Evolutionary conservation across 768 basidiomycete species (phyloP).

Genomic region (Cystofilobasidium capitatum): DNA sequence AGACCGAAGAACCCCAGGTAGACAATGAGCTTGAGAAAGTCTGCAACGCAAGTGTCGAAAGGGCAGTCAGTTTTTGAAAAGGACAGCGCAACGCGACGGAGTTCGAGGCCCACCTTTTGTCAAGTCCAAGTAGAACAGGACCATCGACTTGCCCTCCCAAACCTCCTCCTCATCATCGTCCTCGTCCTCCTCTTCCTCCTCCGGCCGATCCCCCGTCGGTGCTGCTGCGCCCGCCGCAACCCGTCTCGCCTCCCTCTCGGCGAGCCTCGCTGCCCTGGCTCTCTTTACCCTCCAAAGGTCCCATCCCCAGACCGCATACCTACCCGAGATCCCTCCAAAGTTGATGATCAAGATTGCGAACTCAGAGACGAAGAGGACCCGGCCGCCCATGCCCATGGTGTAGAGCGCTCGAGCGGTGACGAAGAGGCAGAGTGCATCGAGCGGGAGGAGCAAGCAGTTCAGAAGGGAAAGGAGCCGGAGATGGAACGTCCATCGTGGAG

Average conservation of each 20-base stretch:
- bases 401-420: slow-evolving; percentile 49
- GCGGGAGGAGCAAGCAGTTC: slow-evolving; percentile 67
- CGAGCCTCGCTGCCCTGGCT: slow-evolving; percentile 56
- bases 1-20: slow-evolving; percentile 90
- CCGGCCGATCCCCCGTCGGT: neutral
- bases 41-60: slow-evolving; percentile 41
- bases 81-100: neutral
- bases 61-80: neutral
- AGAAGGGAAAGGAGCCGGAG: slow-evolving; percentile 57
- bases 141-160: slow-evolving; percentile 99
- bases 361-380: slow-evolving; percentile 95
- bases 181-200: slow-evolving; percentile 2
- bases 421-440: slow-evolving; percentile 61
- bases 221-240: slow-evolving; percentile 46
- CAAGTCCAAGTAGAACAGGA: slow-evolving; percentile 87
- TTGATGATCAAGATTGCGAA: slow-evolving; percentile 84
- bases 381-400: slow-evolving; percentile 69
- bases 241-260: slow-evolving; percentile 28
- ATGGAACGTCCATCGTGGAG: slow-evolving; percentile 43
- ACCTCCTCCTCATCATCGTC: slow-evolving; percentile 1
- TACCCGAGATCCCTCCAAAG: slow-evolving; percentile 48
- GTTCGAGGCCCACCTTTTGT: slow-evolving; percentile 56
- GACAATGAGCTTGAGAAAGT: slow-evolving; percentile 83
- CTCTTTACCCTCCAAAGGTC: slow-evolving; percentile 70
- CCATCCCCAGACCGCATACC: slow-evolving; percentile 70